These are phyloP conservation scores for Trichoderma sp. DNA, from an alignment of 2,329 filamentous ascomycete species.

Conservation along the genomic window DNA sequence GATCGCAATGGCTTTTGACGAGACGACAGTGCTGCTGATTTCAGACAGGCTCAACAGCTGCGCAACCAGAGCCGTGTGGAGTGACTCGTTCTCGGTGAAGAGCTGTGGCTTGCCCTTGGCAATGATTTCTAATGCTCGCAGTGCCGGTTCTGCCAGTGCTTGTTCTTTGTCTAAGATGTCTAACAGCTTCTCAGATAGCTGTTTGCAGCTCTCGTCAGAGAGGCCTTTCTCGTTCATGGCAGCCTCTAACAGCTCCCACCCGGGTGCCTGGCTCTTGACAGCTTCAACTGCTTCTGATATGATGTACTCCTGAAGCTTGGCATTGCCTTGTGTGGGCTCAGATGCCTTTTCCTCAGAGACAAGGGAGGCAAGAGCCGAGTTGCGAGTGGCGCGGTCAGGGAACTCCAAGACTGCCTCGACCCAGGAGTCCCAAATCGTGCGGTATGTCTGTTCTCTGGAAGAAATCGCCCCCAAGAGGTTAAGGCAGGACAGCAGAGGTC, in stretches of 20 bases:
- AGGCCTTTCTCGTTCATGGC: constrained; percentile 50
- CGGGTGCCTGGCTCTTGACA: constrained; percentile 38
- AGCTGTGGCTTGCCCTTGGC: constrained; percentile 49
- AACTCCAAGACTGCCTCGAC: constrained; percentile 46
- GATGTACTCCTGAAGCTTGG: constrained; percentile 53
- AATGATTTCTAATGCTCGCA: constrained; percentile 54
- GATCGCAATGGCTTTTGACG: constrained; percentile 48
- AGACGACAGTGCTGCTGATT: constrained; percentile 44
- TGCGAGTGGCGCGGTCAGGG: constrained; percentile 32
- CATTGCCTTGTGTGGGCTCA: constrained; percentile 44
- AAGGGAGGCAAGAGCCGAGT: constrained; percentile 47
- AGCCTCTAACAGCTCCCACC: constrained; percentile 53
- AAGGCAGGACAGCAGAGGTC: constrained; percentile 67
- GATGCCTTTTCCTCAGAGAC: constrained; percentile 50
- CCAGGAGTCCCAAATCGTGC: constrained; percentile 50
- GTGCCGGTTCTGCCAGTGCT: constrained; percentile 35
- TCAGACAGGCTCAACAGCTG: constrained; percentile 59
- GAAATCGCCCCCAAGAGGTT: constrained; percentile 54
- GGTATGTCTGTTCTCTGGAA: constrained; percentile 44
- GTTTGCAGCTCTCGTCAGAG: constrained; percentile 39
- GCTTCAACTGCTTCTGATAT: constrained; percentile 46
- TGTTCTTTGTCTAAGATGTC: constrained; percentile 39
- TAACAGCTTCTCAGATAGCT: constrained; percentile 43
- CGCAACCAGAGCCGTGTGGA: constrained; percentile 55
- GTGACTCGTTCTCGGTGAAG: constrained; percentile 48